Evolutionary conservation across 2,329 filamentous ascomycete genomes (phyloP), one percentile per base, ranked within the genome.

Genomic region (Fusarium luffae): DNA sequence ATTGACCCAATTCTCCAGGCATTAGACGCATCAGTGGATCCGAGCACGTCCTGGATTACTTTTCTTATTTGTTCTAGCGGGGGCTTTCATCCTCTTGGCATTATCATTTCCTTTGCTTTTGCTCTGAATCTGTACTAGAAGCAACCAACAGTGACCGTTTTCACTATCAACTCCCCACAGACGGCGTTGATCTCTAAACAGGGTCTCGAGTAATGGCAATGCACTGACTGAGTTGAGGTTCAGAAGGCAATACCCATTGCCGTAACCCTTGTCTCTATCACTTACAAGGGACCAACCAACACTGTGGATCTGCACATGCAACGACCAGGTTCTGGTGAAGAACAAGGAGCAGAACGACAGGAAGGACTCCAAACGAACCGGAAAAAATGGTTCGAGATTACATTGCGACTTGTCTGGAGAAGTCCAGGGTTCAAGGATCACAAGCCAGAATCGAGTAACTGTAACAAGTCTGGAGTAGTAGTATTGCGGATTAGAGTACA

Each of bases 261-360:
- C n/a, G 16, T 16, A 19, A 28, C 40, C 32, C 49, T 28, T 41
- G 32, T 28, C 12, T 41, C 18, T 23, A n/a, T 51, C 21, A 25
- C 18, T 19, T 51, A 27, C 49, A 51, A 41, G 49, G 49, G 32
- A 27, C 13, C n/a, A 51, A 21, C 49, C 34, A 51, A 51, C 49
- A 42, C 13, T 61, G 60, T 63, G 60, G 60, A 63, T 54, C 60
- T 57, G 49, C 43, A 63, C 44, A 63, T 58, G 59, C 37, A 49
- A 40, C 49, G 42, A 40, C 48, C 23, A 43, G 34, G 59, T 50
- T 44, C 3, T 32, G 21, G 27, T 60, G 28, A 60, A 47, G 28
- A 40, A 30, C 54, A 42, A 59, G 18, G 18, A n/a, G 19, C 16
- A 6, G 8, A 23, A 43, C 13, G 34, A 40, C 34, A 25, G 18